phyloP scores from a whole-genome alignment of 768 basidiomycete species.

The Boletus subcaerulescens region DNA sequence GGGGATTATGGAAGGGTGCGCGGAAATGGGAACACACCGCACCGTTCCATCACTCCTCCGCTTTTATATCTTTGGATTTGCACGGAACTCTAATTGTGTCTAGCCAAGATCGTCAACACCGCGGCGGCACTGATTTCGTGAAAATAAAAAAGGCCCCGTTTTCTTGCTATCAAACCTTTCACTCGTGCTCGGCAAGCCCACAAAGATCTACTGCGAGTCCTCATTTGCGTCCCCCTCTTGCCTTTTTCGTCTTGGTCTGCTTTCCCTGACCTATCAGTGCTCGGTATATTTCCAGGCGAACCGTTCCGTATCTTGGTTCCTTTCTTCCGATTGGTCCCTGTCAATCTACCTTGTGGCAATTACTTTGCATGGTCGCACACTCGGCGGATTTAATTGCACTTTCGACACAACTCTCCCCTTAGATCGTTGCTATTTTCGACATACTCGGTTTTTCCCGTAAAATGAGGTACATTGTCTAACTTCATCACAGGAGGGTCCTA shows the following conservation, averaged over 20 bases:
- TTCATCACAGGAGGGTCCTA: slow-evolving; percentile 17
- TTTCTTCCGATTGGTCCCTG: slow-evolving; percentile 47
- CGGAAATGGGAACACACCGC: slow-evolving; percentile 15
- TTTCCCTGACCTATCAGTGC: slow-evolving; percentile 40
- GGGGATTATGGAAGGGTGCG: slow-evolving; percentile 7
- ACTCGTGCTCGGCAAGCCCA: slow-evolving; percentile 27
- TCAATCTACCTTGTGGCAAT: slow-evolving; percentile 40
- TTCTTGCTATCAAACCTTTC: slow-evolving; percentile 28
- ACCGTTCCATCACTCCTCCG: slow-evolving; percentile 7
- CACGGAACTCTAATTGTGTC: slow-evolving; percentile 31
- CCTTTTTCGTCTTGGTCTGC: slow-evolving; percentile 32
- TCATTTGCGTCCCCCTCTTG: slow-evolving; percentile 20
- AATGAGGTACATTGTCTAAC: slow-evolving; percentile 33
- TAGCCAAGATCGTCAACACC: slow-evolving; percentile 26
- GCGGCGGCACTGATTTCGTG: slow-evolving; percentile 28
- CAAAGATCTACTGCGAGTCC: slow-evolving; percentile 21
- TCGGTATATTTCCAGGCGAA: slow-evolving; percentile 37
- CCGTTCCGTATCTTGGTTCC: slow-evolving; percentile 45
- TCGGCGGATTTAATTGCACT: slow-evolving; percentile 29
- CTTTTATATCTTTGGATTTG: slow-evolving; percentile 31
- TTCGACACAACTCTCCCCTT: slow-evolving; percentile 46
- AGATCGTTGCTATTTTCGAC: slow-evolving; percentile 39
- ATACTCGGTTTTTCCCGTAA: slow-evolving; percentile 28
- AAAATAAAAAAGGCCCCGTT: slow-evolving; percentile 28
- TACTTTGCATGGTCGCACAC: slow-evolving; percentile 26